Base-by-base conservation (phyloP, 1,284 basidiomycete genomes). In the Fomitopsis betulina region DNA sequence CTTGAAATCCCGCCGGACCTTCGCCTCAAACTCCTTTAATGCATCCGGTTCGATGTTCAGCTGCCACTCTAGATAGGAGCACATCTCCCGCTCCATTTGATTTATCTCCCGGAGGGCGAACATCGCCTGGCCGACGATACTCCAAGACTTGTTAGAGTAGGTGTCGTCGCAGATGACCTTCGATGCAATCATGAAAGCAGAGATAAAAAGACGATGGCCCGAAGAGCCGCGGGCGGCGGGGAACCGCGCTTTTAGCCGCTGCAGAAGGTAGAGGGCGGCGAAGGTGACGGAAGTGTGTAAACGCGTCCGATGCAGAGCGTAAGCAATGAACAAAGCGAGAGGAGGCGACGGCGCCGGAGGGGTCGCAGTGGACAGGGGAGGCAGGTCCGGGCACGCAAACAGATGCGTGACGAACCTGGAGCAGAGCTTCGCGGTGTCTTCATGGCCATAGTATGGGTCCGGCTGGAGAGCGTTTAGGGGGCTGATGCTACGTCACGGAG, bases 11-110 rank as follows among this genome's bases (percentile, higher is more conserved):
- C 77, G 75, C 37, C 79, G 77, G 0, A 93, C 82, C 70, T 80
- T 80, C 0, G 66, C 67, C 65, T 90, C 84, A 67, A 93, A 93
- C 47, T 80, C 83, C 10, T 70, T 66, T 2, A 94, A 77, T 3
- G 89, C 87, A 0, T 76, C 71, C 0, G 85, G 84, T 55, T 88
- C 86, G 54, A 93, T 87, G 55, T 89, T 90, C 10, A 96, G 79
- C 70, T 94, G 89, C 93, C 94, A 96, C 69, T 95, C 93, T 33
- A 96, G 77, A 69, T 96, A 96, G 30, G 84, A 87, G 70, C 93
- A 95, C 88, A 96, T 94, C 72, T 96, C 93, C 6, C 93, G 75
- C 75, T 96, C 93, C 94, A 96, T 96, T 79, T 96, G 94, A 72
- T 97, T 96, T 67, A 96, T 89, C 79, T 97, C 94, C 43, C 91